Percentiles rank a stretch among this genome's conserved stretches.
These are phyloP conservation scores for Apiosordaria backusii DNA, from an alignment of 495 filamentous ascomycete genomes.

Conservation along the genomic window DNA sequence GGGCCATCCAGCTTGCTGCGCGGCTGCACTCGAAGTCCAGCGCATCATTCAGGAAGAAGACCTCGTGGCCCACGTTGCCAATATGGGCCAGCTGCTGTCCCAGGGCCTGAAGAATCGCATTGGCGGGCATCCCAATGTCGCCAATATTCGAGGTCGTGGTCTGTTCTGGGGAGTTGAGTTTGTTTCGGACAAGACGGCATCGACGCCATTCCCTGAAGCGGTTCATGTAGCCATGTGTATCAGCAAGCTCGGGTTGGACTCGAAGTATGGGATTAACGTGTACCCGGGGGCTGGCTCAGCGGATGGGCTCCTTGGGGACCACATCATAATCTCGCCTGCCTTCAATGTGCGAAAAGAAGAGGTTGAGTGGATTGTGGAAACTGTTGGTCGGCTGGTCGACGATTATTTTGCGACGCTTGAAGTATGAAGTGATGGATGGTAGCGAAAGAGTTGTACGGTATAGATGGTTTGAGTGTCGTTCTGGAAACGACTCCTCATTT, in stretches of 20 bases:
- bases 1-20: slow-evolving; percentile 57
- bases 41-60: slow-evolving; percentile 53
- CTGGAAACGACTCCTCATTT: not conserved
- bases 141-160: slow-evolving; percentile 61
- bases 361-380: slow-evolving; percentile 52
- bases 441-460: not conserved
- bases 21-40: slow-evolving; percentile 59
- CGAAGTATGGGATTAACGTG: slow-evolving; percentile 58
- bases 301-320: slow-evolving; percentile 68
- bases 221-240: slow-evolving; percentile 46
- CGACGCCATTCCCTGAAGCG: slow-evolving; percentile 45
- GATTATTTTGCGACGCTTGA: slow-evolving; percentile 27
- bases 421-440: not conserved
- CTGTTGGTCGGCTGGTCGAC: slow-evolving; percentile 40
- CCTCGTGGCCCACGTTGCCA: slow-evolving; percentile 50
- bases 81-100: slow-evolving; percentile 51
- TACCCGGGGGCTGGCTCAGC: slow-evolving; percentile 68
- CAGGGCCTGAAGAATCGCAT: slow-evolving; percentile 43
- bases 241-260: slow-evolving; percentile 49
- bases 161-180: slow-evolving; percentile 64
- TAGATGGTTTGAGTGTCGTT: not conserved
- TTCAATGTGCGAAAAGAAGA: slow-evolving; percentile 64
- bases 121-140: slow-evolving; percentile 52
- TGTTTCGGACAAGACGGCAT: slow-evolving; percentile 47
- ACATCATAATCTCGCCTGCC: slow-evolving; percentile 70